phyloP scores from a whole-genome alignment of 768 basidiomycete genomes.

The Cyclocybe cylindracea region DNA sequence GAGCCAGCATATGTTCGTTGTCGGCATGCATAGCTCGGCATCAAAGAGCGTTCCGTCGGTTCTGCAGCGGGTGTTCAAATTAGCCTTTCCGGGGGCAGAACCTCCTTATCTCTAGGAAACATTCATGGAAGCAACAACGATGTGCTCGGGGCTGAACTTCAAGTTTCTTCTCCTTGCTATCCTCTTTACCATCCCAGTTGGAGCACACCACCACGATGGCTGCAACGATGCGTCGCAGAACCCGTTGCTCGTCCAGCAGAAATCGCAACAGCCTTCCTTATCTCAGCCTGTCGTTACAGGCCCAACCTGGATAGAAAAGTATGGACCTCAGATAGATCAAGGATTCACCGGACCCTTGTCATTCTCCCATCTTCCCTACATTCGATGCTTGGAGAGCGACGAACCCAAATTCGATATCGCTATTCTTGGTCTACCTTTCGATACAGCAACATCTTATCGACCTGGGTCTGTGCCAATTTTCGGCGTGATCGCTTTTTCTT shows the following conservation, averaged over 20 bases:
- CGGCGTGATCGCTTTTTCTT: not conserved
- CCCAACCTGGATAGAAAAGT: constrained; percentile 67
- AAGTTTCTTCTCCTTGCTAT: too few species aligned
- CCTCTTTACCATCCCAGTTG: too few species aligned
- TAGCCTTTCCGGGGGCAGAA: too few species aligned
- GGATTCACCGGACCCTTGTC: constrained; percentile 78
- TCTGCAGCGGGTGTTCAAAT: too few species aligned
- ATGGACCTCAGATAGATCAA: constrained; percentile 73
- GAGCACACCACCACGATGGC: too few species aligned
- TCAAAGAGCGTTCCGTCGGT: too few species aligned
- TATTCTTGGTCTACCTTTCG: constrained; percentile 79
- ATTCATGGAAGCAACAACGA: too few species aligned
- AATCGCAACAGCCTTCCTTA: constrained; percentile 2
- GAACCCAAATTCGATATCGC: constrained; percentile 67
- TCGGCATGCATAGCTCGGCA: too few species aligned
- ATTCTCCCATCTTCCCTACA: constrained; percentile 82
- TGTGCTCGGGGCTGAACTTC: too few species aligned
- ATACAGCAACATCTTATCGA: constrained; percentile 67
- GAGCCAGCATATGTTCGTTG: too few species aligned
- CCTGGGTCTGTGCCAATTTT: constrained; percentile 37
- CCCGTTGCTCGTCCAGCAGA: not conserved
- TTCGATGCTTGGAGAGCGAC: constrained; percentile 66
- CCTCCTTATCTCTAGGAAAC: too few species aligned
- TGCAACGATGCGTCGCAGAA: not conserved
- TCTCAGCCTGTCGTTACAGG: constrained; percentile 2